Conservation (phyloP, 148 eudicot genomes). For the Bassia scoparia region DNA sequence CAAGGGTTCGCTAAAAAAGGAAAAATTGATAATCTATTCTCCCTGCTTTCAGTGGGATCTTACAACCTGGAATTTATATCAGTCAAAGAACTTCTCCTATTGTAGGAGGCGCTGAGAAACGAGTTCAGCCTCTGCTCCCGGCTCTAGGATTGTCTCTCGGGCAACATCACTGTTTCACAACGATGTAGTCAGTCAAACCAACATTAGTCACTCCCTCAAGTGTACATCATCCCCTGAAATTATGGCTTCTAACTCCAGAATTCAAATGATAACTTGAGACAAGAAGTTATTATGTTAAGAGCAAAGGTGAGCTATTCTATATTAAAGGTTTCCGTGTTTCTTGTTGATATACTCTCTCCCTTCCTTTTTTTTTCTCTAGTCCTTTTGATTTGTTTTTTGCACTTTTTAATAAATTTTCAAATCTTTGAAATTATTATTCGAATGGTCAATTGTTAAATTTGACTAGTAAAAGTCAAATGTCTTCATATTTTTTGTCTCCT, state of each 20-base stretch:
- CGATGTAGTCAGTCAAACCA: conserved; percentile 35
- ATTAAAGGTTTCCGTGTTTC: not conserved
- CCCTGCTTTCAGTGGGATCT: conserved; percentile 35
- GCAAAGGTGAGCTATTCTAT: conserved; percentile 48
- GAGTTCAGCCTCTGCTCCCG: conserved; percentile 59
- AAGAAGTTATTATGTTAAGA: conserved; percentile 56
- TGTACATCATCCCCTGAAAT: conserved; percentile 41
- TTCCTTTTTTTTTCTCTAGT: too few relatives aligned
- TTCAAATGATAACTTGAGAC: conserved; percentile 36
- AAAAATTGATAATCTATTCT: conserved; percentile 32
- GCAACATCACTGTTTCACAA: conserved; percentile 57
- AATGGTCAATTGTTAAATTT: too few relatives aligned
- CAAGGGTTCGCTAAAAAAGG: conserved; percentile 34
- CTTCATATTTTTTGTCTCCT: too few relatives aligned
- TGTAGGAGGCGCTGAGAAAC: conserved; percentile 32
- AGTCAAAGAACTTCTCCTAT: conserved; percentile 37
- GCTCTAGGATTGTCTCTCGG: conserved; percentile 57
- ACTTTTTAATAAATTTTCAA: too few relatives aligned
- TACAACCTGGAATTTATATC: conserved; percentile 38
- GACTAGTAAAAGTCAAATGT: too few relatives aligned
- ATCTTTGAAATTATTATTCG: too few relatives aligned
- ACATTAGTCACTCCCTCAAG: conserved; percentile 27
- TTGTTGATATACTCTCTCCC: not conserved
- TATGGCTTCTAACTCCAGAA: conserved; percentile 35
- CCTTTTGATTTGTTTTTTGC: too few relatives aligned